These are phyloP conservation scores for Leucosporidium creatinivorum DNA, from an alignment of 768 basidiomycete species.

Conservation along the genomic window DNA sequence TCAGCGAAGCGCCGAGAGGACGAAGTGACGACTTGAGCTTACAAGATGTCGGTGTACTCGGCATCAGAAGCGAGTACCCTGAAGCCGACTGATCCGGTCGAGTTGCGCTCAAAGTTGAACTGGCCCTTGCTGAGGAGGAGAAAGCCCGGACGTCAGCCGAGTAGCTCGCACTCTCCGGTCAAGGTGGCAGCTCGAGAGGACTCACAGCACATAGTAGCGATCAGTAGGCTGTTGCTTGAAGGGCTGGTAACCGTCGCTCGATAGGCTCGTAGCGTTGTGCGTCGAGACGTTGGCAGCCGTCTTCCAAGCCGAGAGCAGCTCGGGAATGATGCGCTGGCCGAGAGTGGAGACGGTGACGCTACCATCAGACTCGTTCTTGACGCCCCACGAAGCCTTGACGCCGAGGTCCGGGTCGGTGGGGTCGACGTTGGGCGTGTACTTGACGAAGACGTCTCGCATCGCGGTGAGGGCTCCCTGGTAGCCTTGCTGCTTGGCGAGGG, in stretches of 20 bases:
- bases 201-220: constrained; percentile 29
- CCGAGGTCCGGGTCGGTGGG: constrained; percentile 15
- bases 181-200: too few relatives aligned
- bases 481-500: constrained; percentile 25
- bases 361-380: constrained; percentile 32
- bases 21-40: not conserved
- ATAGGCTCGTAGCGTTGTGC: not conserved
- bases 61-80: constrained; percentile 31
- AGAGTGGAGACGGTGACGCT: constrained; percentile 27
- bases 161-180: too few relatives aligned
- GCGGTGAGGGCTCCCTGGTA: constrained; percentile 33
- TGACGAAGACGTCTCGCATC: constrained; percentile 34
- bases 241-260: constrained; percentile 12
- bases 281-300: not conserved
- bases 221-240: constrained; percentile 26
- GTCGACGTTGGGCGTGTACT: constrained; percentile 23
- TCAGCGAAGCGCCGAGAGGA: not conserved
- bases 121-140: not conserved
- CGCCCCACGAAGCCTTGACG: constrained; percentile 24
- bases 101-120: constrained; percentile 5
- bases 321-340: constrained; percentile 34
- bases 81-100: constrained; percentile 24
- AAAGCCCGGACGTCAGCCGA: not conserved
- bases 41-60: constrained; percentile 35
- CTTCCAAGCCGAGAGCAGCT: constrained; percentile 30